Percentiles rank a stretch among this genome's conserved stretches.
phyloP scores from a whole-genome alignment of 805 yeast genomes.

The Ogataea thermomethanolica region DNA sequence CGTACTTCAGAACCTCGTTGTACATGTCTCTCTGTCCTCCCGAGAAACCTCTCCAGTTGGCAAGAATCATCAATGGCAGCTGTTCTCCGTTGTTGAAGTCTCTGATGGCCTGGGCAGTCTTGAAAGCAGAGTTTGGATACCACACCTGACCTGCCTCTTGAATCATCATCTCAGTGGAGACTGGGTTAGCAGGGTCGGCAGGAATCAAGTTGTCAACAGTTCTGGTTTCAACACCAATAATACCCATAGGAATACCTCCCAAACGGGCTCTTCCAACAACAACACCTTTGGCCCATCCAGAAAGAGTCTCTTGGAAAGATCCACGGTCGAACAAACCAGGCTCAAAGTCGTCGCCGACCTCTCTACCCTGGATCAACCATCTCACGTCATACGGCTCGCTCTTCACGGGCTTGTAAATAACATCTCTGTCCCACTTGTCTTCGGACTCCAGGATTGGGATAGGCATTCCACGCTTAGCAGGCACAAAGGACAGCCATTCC shows the following conservation, averaged over 20 bases:
- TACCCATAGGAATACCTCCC: slow-evolving; percentile 99
- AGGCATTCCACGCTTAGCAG: slow-evolving; percentile 84
- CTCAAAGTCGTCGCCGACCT: slow-evolving; percentile 69
- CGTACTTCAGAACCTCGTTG: slow-evolving; percentile 95
- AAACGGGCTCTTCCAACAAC: slow-evolving; percentile 98
- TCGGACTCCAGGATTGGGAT: slow-evolving; percentile 82
- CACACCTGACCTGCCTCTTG: slow-evolving; percentile 99
- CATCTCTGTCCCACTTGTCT: slow-evolving; percentile 92
- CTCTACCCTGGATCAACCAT: slow-evolving; percentile 88
- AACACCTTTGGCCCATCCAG: slow-evolving; percentile 99
- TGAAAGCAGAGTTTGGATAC: slow-evolving; percentile 99
- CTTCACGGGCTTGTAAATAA: slow-evolving; percentile 73
- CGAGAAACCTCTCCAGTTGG: slow-evolving; percentile 99
- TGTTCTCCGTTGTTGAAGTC: slow-evolving; percentile 98
- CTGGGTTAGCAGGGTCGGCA: slow-evolving; percentile 98
- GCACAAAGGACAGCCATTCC: slow-evolving; percentile 94
- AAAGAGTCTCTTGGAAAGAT: slow-evolving; percentile 92
- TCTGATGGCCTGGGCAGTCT: slow-evolving; percentile 97
- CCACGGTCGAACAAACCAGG: slow-evolving; percentile 86
- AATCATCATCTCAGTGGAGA: slow-evolving; percentile 78
- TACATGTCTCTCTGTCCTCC: slow-evolving; percentile 99
- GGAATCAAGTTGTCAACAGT: slow-evolving; percentile 86
- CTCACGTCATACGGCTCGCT: slow-evolving; percentile 84
- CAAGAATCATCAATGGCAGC: slow-evolving; percentile 93
- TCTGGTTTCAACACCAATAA: slow-evolving; percentile 92